phyloP scores from a whole-genome alignment of 2,329 filamentous ascomycete genomes.

The Neofusicoccum ribis region DNA sequence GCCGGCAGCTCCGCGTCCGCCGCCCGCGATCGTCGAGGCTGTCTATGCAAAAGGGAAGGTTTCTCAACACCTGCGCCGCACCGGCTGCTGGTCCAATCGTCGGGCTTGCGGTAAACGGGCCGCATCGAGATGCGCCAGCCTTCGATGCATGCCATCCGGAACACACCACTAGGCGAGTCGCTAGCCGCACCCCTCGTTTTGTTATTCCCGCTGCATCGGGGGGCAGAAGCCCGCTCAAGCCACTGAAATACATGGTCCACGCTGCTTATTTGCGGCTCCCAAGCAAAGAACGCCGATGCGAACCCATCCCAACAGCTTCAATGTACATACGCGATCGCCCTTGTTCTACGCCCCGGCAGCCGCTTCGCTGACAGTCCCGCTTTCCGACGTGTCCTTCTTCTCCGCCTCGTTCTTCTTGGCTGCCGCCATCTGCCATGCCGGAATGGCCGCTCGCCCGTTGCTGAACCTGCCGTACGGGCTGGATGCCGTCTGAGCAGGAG shows the following conservation, averaged over 20 bases:
- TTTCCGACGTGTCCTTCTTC: constrained; percentile 45
- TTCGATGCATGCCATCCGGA: neutral
- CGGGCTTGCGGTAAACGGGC: neutral
- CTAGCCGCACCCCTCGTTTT: neutral
- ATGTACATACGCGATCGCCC: neutral
- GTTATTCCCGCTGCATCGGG: neutral
- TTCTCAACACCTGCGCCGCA: neutral
- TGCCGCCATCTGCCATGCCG: constrained; percentile 56
- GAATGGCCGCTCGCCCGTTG: constrained; percentile 47
- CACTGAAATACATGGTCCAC: neutral
- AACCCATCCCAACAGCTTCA: neutral
- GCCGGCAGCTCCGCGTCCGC: neutral
- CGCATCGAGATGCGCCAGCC: neutral
- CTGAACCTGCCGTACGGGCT: constrained; percentile 35
- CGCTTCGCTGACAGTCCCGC: constrained; percentile 37
- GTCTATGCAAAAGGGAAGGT: neutral
- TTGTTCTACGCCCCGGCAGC: constrained; percentile 26
- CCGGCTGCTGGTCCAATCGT: neutral
- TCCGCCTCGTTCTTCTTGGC: constrained; percentile 48
- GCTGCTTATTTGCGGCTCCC: neutral
- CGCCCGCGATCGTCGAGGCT: neutral
- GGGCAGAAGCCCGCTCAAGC: constrained; percentile 3
- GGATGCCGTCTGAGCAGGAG: constrained; percentile 16
- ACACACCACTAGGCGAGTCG: neutral
- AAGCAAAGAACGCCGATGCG: neutral